These are phyloP conservation scores for Ceratocystis destructans DNA, from an alignment of 2,329 filamentous ascomycete genomes.

Conservation along the genomic window DNA sequence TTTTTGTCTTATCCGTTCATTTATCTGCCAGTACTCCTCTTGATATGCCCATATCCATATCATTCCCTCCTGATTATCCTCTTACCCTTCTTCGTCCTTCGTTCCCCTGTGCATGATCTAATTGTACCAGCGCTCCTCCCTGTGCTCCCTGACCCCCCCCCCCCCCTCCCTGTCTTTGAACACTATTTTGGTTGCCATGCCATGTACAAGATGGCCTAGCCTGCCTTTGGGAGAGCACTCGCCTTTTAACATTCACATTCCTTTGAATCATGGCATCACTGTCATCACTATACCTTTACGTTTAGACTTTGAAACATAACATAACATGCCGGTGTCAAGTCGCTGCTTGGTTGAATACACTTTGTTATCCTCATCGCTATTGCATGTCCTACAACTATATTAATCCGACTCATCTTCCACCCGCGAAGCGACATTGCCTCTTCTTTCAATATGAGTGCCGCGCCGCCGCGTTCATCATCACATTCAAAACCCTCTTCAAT, in stretches of 20 bases:
- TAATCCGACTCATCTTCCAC: background rate
- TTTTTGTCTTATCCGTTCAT: background rate
- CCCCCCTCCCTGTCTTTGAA: background rate
- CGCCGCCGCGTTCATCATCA: slow-evolving; percentile 1
- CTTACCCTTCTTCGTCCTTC: background rate
- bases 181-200: background rate
- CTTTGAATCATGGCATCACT: background rate
- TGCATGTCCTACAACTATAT: background rate
- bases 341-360: background rate
- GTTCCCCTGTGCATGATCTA: background rate
- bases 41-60: background rate
- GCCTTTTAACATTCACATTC: background rate
- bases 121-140: background rate
- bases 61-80: background rate
- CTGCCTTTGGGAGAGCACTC: background rate
- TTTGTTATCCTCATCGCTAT: background rate
- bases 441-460: background rate
- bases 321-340: background rate
- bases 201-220: background rate
- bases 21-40: background rate
- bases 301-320: background rate
- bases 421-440: background rate
- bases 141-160: background rate
- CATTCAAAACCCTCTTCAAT: slow-evolving; percentile 2
- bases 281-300: background rate